phyloP scores from a whole-genome alignment of 2,329 filamentous ascomycete genomes.

The Penicillium frequentans region DNA sequence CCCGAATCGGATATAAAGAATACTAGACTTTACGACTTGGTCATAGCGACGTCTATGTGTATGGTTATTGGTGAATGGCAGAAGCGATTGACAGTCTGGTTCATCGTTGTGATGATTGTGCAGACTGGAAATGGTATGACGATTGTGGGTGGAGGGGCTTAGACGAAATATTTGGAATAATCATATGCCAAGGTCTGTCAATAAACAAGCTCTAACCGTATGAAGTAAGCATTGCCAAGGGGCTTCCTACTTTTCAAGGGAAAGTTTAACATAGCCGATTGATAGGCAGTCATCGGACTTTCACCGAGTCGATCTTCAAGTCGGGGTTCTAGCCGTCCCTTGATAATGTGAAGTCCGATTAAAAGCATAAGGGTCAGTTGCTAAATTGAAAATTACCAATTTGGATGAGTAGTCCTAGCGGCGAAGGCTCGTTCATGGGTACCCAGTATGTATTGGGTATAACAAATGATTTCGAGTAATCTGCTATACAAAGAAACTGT shows the following conservation, averaged over 20 bases:
- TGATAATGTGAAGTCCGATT: not conserved
- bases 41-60: constrained; percentile 17
- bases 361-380: no score
- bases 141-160: not conserved
- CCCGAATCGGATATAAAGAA: not conserved
- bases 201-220: not conserved
- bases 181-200: not conserved
- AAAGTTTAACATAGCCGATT: not conserved
- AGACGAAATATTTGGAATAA: no score
- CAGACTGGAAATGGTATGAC: not conserved
- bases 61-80: constrained; percentile 17
- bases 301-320: not conserved
- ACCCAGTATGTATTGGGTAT: no score
- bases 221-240: not conserved
- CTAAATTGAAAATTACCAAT: no score
- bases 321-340: not conserved
- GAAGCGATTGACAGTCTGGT: constrained; percentile 6
- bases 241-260: not conserved
- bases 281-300: not conserved
- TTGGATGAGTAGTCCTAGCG: no score
- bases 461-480: no score
- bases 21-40: constrained; percentile 8
- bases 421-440: no score
- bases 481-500: no score
- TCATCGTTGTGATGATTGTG: not conserved